Base-by-base conservation (phyloP, 768 basidiomycete genomes). In the Russula emetica region DNA sequence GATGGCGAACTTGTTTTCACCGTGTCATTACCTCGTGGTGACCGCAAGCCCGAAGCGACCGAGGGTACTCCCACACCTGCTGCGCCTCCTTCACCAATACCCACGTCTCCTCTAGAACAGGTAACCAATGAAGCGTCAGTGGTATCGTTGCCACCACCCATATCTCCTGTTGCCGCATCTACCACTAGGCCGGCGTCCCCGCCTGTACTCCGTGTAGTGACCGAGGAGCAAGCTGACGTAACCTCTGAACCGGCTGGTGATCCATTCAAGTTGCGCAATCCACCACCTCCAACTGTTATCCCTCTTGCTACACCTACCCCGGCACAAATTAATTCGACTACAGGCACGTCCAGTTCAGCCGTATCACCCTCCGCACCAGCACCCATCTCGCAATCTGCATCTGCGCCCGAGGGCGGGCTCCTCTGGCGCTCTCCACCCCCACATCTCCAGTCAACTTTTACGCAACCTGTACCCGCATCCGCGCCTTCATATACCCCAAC, bases 401-500 rank as follows among this genome's bases (percentile, higher is more conserved):
- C 61, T 18, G 45, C 50, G 28, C 58, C 61, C 8, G 65, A 63
- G 51, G 67, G 58, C 38, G 63, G 67, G 52, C 73, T 73, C 42
- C 72, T 72, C 47, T 70, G 73, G 50, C 77, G 77, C 47, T 74
- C 79, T 9, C 74, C 64, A 8, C 76, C 79, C 1, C 79, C 77
- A 30, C 78, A 79, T 28, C 67, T 82, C 10, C 80, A 80, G 66
- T 78, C 80, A 4, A 73, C 74, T 18, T 80, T 81, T 60, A 71
- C 76, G 18, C 71, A 66, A 72, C 49, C 73, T 72, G 24, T 76
- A 71, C 50, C 72, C 74, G 18, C 76, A 76, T 42, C 71, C 2
- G 83, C 88, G 1, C 84, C 88, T 13, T 78, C 80, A 1, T 90
- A 83, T 66, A 79, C 81, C n/a, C 85, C 90, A 10, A 82, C 88